Conservation (phyloP, 371 early-diverging fungal genomes). For the Nematocida homosporus region DNA sequence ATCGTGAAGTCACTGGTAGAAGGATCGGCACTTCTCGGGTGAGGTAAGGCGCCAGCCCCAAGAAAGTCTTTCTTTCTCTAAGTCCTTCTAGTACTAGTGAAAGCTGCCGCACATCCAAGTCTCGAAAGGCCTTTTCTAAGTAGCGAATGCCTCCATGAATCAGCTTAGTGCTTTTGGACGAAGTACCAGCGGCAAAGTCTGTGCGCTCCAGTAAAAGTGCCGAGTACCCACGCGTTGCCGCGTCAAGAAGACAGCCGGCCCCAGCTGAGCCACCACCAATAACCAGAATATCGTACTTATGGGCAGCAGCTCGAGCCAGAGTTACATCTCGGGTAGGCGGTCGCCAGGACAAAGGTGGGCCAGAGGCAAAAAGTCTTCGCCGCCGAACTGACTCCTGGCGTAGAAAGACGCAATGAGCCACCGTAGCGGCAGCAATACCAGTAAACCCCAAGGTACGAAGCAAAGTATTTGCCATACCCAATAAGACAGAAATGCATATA, state of each 20-base stretch:
- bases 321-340: slow-evolving; percentile 47
- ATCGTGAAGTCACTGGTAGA: slow-evolving; percentile 85
- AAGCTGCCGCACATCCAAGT: slow-evolving; percentile 88
- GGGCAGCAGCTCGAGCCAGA: slow-evolving; percentile 37
- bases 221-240: slow-evolving; percentile 84
- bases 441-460: slow-evolving; percentile 8
- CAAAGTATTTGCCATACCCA: no score
- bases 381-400: slow-evolving; percentile 5
- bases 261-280: slow-evolving; percentile 97
- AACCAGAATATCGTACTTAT: slow-evolving; percentile 76
- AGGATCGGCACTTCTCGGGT: slow-evolving; percentile 85
- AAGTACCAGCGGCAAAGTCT: slow-evolving; percentile 90
- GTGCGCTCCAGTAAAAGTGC: slow-evolving; percentile 91
- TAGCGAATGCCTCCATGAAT: slow-evolving; percentile 98
- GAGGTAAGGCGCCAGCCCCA: slow-evolving; percentile 89
- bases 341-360: slow-evolving; percentile 52
- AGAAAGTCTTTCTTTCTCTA: slow-evolving; percentile 83
- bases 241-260: slow-evolving; percentile 88
- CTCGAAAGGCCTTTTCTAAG: slow-evolving; percentile 89
- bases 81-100: slow-evolving; percentile 89
- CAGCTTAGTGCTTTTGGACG: slow-evolving; percentile 89
- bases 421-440: slow-evolving; percentile 18
- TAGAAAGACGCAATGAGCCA: slow-evolving; percentile 7
- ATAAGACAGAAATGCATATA: no score
- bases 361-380: slow-evolving; percentile 21